Conservation (phyloP, 1,284 basidiomycete genomes). For the Trametes pubescens region DNA sequence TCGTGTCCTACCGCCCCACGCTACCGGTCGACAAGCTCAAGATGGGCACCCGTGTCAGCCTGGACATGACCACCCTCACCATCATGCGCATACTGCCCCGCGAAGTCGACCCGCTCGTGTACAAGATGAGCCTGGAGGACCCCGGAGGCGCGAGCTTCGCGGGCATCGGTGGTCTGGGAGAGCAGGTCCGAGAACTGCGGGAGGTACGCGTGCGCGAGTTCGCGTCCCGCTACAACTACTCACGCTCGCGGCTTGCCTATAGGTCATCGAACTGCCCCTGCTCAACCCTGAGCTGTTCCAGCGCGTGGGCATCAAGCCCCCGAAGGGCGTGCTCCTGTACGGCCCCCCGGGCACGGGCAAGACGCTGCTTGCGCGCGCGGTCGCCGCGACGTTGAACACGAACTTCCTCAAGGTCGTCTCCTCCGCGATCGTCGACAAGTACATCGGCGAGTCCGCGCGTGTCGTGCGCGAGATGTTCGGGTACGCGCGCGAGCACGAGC, state of each 20-base stretch:
- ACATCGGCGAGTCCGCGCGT: conserved; percentile 97
- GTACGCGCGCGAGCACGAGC: conserved; percentile 96
- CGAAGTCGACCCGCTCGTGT: conserved; percentile 98
- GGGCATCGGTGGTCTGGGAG: conserved; percentile 95
- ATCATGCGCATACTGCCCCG: conserved; percentile 99
- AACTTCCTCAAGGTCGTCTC: conserved; percentile 99
- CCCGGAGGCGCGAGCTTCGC: conserved; percentile 96
- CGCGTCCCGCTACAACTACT: neutral
- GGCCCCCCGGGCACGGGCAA: conserved; percentile 97
- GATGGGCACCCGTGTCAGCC: conserved; percentile 92
- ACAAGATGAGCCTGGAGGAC: conserved; percentile 99
- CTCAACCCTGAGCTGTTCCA: conserved; percentile 96
- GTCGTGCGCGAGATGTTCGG: conserved; percentile 99
- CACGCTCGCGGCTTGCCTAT: neutral
- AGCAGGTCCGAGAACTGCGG: conserved; percentile 96
- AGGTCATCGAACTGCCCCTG: conserved; percentile 96
- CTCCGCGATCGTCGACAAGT: conserved; percentile 99
- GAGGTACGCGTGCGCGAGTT: conserved; percentile 62
- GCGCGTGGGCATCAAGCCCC: conserved; percentile 96
- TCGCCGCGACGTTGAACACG: conserved; percentile 94
- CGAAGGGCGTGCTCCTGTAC: conserved; percentile 93
- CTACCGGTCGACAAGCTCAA: conserved; percentile 95
- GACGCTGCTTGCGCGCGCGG: conserved; percentile 94
- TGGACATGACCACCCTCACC: conserved; percentile 99
- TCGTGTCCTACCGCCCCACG: conserved; percentile 97